A percentile compares a stretch with the other conserved stretches of the same genome.
Conservation (phyloP, 306 rosid species). For the Quercus gilva region DNA sequence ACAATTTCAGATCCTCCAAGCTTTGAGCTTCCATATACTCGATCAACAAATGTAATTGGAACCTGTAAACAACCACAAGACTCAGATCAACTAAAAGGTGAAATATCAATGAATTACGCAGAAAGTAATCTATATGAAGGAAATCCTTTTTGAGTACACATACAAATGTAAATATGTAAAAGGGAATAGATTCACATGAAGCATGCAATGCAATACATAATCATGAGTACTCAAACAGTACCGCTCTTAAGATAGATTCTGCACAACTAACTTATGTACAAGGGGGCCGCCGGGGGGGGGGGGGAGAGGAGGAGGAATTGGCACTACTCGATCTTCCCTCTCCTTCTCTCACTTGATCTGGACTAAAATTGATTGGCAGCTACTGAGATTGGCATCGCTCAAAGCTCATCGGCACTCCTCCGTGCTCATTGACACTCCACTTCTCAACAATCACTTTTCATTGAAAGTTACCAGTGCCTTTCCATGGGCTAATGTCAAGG, state of each 20-base stretch:
- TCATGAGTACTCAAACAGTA: background rate
- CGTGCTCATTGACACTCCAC: too few relatives aligned
- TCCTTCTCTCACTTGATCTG: too few relatives aligned
- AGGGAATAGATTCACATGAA: background rate
- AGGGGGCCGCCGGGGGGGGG: too few relatives aligned
- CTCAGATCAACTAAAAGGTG: slow-evolving; percentile 27
- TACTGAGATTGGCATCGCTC: too few relatives aligned
- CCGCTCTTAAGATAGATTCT: background rate
- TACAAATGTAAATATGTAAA: background rate
- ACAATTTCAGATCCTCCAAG: slow-evolving; percentile 99
- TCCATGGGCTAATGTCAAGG: too few relatives aligned
- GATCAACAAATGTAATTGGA: slow-evolving; percentile 93
- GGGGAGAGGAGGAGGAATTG: too few relatives aligned
- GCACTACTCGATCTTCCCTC: too few relatives aligned
- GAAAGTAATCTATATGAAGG: slow-evolving; percentile 2
- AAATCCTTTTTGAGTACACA: background rate
- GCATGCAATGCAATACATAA: background rate
- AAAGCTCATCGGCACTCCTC: too few relatives aligned
- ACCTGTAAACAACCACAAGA: slow-evolving; percentile 47
- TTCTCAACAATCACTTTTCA: too few relatives aligned
- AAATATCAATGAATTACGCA: slow-evolving; percentile 2
- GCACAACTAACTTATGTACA: background rate
- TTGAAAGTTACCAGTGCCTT: too few relatives aligned
- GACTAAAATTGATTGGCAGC: too few relatives aligned
- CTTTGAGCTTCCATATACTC: slow-evolving; percentile 92